These are phyloP conservation scores for Adansonia digitata DNA, from an alignment of 345 rosid genomes.

Conservation along the genomic window DNA sequence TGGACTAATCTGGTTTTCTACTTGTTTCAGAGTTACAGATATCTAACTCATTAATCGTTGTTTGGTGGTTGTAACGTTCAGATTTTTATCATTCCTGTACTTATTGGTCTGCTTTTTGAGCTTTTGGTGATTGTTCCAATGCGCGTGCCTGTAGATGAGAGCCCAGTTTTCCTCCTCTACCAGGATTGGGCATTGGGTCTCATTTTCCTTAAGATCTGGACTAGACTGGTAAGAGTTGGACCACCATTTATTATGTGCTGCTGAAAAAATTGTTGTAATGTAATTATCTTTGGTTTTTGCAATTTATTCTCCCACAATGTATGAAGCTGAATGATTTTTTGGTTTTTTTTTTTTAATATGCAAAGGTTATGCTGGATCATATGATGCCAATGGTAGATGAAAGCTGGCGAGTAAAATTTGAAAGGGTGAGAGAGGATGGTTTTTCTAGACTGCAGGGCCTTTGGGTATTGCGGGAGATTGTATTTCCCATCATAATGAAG, in stretches of 20 bases:
- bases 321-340: no score
- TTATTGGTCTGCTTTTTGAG: conserved; percentile 93
- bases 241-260: neutral
- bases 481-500: conserved; percentile 87
- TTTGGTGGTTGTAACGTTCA: conserved; percentile 20
- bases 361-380: conserved; percentile 93
- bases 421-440: conserved; percentile 92
- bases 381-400: conserved; percentile 97
- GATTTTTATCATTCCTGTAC: conserved; percentile 92
- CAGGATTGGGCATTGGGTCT: conserved; percentile 99
- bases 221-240: conserved; percentile 65
- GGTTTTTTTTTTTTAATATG: neutral
- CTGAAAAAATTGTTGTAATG: neutral
- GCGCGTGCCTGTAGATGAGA: conserved; percentile 99
- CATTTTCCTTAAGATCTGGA: conserved; percentile 97
- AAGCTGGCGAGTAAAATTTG: conserved; percentile 85
- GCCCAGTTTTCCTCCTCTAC: conserved; percentile 96
- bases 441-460: conserved; percentile 90
- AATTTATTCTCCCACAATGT: neutral
- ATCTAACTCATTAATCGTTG: neutral
- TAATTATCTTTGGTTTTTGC: neutral
- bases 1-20: neutral
- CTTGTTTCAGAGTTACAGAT: neutral
- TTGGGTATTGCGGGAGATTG: conserved; percentile 90
- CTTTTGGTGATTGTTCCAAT: conserved; percentile 96